Percentiles rank a stretch among this genome's conserved stretches.
These are phyloP conservation scores for Speleostelium caveatum DNA, from an alignment of 78 protist genomes.

Conservation along the genomic window DNA sequence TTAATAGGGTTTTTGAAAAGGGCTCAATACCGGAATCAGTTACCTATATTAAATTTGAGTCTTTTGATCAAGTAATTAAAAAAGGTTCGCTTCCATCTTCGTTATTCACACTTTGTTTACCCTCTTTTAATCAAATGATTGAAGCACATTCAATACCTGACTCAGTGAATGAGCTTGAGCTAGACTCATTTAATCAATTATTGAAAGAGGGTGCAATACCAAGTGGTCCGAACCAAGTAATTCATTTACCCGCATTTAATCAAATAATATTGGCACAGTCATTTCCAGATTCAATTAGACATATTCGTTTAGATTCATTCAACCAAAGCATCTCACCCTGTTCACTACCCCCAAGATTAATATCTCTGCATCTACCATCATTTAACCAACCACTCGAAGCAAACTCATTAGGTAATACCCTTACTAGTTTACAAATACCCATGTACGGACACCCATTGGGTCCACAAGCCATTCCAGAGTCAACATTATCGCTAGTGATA, in stretches of 20 bases:
- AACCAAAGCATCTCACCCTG: not conserved
- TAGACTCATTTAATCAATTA: not conserved
- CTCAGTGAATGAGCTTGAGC: not conserved
- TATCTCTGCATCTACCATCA: not conserved
- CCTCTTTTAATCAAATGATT: not conserved
- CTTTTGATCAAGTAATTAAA: not conserved
- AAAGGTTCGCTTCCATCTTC: not conserved
- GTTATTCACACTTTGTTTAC: too few species aligned
- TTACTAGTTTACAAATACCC: too few species aligned
- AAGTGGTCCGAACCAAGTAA: too few species aligned
- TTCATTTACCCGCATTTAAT: not conserved
- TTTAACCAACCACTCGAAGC: not conserved
- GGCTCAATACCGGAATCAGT: not conserved
- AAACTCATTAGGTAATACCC: too few species aligned
- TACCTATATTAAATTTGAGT: not conserved
- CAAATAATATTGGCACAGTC: not conserved
- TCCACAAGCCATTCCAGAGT: too few species aligned
- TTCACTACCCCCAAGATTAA: not conserved
- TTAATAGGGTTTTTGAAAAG: not conserved
- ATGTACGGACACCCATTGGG: too few species aligned
- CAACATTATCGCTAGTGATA: not conserved
- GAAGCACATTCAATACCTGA: not conserved
- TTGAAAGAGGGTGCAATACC: not conserved
- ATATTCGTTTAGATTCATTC: not conserved
- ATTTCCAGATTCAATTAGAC: not conserved